Conservation (phyloP, 129 eudicot genomes). For the Pseudognaphalium luteoalbum region DNA sequence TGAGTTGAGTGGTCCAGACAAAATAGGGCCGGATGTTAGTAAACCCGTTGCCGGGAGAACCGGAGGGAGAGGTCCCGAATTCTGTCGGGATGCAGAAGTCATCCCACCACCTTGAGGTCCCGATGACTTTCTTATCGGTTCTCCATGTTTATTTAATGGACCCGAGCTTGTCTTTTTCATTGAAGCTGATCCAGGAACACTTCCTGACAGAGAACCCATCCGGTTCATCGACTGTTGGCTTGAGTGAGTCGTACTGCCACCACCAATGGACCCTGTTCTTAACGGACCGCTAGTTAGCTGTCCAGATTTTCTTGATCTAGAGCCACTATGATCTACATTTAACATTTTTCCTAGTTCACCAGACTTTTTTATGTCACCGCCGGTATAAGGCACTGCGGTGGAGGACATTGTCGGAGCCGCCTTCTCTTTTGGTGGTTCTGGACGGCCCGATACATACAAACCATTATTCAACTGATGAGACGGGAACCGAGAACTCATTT, state of each 20-base stretch:
- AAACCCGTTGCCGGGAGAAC: slow-evolving; percentile 78
- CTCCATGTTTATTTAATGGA: slow-evolving; percentile 89
- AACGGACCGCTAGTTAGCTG: slow-evolving; percentile 60
- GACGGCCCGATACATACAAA: slow-evolving; percentile 80
- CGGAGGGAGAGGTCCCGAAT: slow-evolving; percentile 81
- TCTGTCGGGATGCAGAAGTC: slow-evolving; percentile 61
- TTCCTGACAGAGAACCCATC: slow-evolving; percentile 41
- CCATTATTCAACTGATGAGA: slow-evolving; percentile 85
- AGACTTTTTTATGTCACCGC: slow-evolving; percentile 80
- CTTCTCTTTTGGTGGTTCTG: slow-evolving; percentile 87
- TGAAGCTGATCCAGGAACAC: slow-evolving; percentile 56
- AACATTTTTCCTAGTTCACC: slow-evolving; percentile 92
- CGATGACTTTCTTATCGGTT: slow-evolving; percentile 74
- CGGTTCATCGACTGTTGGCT: slow-evolving; percentile 34
- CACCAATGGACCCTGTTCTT: slow-evolving; percentile 72
- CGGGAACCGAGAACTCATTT: slow-evolving; percentile 81
- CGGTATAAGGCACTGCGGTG: slow-evolving; percentile 74
- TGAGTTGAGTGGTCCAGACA: slow-evolving; percentile 79
- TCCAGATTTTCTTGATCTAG: slow-evolving; percentile 76
- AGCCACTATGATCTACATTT: slow-evolving; percentile 53
- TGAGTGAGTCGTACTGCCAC: slow-evolving; percentile 34
- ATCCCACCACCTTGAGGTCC: slow-evolving; percentile 75
- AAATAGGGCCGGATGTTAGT: slow-evolving; percentile 70
- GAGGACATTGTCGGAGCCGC: slow-evolving; percentile 80
- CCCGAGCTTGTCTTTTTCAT: slow-evolving; percentile 79